These are phyloP conservation scores for Lobosporangium transversale DNA, from an alignment of 192 early-diverging fungal species.

Conservation along the genomic window DNA sequence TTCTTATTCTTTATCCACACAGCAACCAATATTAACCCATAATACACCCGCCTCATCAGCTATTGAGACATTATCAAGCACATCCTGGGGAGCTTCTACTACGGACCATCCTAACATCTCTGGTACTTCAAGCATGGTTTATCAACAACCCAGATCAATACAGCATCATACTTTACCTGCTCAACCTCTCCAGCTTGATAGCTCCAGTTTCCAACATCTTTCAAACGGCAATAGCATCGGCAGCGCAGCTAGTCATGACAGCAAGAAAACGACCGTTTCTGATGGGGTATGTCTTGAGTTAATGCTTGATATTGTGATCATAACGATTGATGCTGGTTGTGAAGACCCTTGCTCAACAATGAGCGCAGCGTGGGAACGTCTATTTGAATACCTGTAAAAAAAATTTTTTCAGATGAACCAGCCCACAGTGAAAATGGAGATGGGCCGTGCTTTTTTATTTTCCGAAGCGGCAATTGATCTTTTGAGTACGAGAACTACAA, in stretches of 20 bases:
- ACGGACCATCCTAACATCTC: not conserved
- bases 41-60: too few relatives aligned
- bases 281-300: conserved; percentile 10
- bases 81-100: not conserved
- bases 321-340: not conserved
- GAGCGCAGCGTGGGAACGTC: not conserved
- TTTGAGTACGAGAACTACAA: too few relatives aligned
- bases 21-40: not conserved
- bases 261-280: conserved; percentile 13
- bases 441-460: too few relatives aligned
- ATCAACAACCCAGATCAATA: conserved; percentile 35
- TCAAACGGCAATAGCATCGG: conserved; percentile 14
- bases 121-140: conserved; percentile 12
- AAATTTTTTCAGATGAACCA: too few relatives aligned
- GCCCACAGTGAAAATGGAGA: too few relatives aligned
- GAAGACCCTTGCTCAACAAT: not conserved
- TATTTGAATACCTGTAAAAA: too few relatives aligned
- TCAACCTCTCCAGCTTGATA: conserved; percentile 22
- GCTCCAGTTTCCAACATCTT: conserved; percentile 1
- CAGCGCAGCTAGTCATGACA: not conserved
- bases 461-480: too few relatives aligned
- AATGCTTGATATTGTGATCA: not conserved
- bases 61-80: not conserved
- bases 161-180: conserved; percentile 34
- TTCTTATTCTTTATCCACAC: not conserved